Base-by-base conservation (phyloP, 2,329 filamentous ascomycete species). In the Fusarium verrucosum region DNA sequence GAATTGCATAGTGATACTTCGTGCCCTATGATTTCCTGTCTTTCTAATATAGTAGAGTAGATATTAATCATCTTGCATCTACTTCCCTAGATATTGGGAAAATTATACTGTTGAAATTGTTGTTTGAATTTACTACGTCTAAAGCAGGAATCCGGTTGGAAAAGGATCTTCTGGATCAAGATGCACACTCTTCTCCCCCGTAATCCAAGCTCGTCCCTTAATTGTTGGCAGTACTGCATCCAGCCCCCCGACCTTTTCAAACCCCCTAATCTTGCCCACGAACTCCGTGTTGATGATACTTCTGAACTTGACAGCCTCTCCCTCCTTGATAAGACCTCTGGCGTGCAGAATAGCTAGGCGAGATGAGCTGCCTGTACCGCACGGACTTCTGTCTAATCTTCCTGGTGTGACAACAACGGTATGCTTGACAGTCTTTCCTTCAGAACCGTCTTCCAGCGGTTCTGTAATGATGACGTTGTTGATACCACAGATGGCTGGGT, bases 401-500 rank as follows among this genome's bases (percentile, higher is more conserved):
- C 57, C 57, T 0, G 57, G 57, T 1, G 57, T 59, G 1, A 59
- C 57, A 1, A 59, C 47, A 13, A 59, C 57, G 10, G 57, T 59
- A 1, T 59, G 57, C 23, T 59, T 59, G 0, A 59, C 33, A 1
- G 17, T 40, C 23, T 59, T 59, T 13, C 57, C 57, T 7, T 36
- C 47, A 4, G 41, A 55, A 0, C 55, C 57, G 0, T 59, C 55
- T 9, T 60, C 55, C 2, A 59, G 5, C 1, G 46, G 38, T 1
- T 76, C 75, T 0, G 75, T 80, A 38, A 79, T 61, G 76, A 70
- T 73, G 3, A 80, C 47, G 2, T 76, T 77, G 33, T 72, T 79
- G n/a, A 82, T 77, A 0, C 79, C 79, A 23, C 66, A 71, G 32
- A 82, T 79, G 1, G 4, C 74, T 0, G 73, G 58, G 41, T 81